Evolutionary conservation across 495 filamentous ascomycete genomes (phyloP).

Genomic region (Trichocladium antarcticum): DNA sequence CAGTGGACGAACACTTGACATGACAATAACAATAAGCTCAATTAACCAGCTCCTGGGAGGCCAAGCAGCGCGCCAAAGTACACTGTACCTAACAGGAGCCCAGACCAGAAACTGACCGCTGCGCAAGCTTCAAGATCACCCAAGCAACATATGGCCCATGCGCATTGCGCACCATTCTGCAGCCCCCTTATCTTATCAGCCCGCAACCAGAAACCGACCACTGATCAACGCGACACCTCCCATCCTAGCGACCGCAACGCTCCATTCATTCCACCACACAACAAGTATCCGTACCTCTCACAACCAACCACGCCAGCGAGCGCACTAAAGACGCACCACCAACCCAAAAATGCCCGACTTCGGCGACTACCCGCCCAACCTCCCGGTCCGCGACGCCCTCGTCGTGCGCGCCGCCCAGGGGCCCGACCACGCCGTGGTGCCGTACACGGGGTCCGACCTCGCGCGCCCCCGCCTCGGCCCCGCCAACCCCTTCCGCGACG

Average conservation of each 20-base stretch:
- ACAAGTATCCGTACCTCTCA: no score
- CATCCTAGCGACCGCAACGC: not conserved
- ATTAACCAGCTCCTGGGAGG: no score
- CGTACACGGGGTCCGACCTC: constrained; percentile 58
- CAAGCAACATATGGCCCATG: not conserved
- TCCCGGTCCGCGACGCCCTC: constrained; percentile 45
- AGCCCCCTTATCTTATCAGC: not conserved
- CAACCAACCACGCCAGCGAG: not conserved
- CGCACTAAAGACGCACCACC: no score
- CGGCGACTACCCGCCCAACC: constrained; percentile 46
- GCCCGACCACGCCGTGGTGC: constrained; percentile 47
- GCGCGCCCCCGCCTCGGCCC: constrained; percentile 59
- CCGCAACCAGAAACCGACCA: not conserved
- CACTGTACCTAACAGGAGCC: no score
- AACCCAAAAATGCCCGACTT: constrained; percentile 41
- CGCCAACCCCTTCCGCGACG: constrained; percentile 67
- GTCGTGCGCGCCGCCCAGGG: constrained; percentile 37
- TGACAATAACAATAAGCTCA: no score
- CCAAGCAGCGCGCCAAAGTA: no score
- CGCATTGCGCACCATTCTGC: not conserved
- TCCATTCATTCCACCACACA: not conserved
- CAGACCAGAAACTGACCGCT: no score
- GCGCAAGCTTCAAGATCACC: no score
- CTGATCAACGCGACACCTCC: not conserved
- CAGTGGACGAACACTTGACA: no score